These are phyloP conservation scores for Yamadazyma spencermartinsiae DNA, from an alignment of 1,139 yeast species.

Conservation along the genomic window DNA sequence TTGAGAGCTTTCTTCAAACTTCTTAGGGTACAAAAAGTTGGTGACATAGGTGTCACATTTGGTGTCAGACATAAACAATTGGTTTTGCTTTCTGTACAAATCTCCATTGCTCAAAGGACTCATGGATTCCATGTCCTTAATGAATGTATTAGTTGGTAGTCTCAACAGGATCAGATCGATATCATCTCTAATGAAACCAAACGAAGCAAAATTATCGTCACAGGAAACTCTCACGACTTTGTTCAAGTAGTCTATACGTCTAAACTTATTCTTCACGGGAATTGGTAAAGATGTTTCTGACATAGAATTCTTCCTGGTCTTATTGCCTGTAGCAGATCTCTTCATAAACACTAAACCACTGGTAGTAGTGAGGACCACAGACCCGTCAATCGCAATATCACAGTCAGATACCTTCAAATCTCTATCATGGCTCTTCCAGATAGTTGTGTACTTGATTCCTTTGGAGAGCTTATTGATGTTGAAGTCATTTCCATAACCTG, in stretches of 20 bases:
- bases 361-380: conserved; percentile 63
- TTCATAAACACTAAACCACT: conserved; percentile 63
- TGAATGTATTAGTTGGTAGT: conserved; percentile 43
- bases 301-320: conserved; percentile 34
- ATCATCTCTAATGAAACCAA: conserved; percentile 70
- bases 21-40: conserved; percentile 27
- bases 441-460: conserved; percentile 35
- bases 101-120: conserved; percentile 41
- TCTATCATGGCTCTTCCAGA: conserved; percentile 57
- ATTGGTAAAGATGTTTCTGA: conserved; percentile 29
- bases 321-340: conserved; percentile 15
- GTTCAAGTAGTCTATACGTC: conserved; percentile 53
- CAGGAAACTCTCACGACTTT: conserved; percentile 60
- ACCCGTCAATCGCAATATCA: conserved; percentile 69
- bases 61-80: conserved; percentile 26
- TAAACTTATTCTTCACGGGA: conserved; percentile 49
- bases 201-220: conserved; percentile 66
- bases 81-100: conserved; percentile 35
- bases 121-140: conserved; percentile 48
- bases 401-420: conserved; percentile 59
- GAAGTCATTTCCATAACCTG: conserved; percentile 8
- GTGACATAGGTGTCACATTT: conserved; percentile 21
- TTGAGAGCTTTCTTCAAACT: conserved; percentile 7
- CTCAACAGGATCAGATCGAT: conserved; percentile 53
- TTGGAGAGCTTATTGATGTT: conserved; percentile 28